These are phyloP conservation scores for Spizellomyces sp. DNA, from an alignment of 192 early-diverging fungal species.

Conservation along the genomic window DNA sequence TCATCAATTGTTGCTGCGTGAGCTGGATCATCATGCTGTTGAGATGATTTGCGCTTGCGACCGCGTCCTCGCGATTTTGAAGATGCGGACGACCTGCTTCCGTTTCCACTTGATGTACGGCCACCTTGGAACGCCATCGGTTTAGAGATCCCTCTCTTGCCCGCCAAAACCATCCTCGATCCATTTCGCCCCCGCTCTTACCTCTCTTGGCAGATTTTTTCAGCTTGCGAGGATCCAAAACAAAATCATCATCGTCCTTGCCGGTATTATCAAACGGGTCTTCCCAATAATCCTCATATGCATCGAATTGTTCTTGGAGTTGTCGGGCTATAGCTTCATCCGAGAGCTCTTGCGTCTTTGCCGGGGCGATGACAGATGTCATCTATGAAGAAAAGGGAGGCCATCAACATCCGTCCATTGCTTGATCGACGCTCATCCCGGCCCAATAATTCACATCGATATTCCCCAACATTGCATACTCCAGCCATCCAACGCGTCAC, in stretches of 20 bases:
- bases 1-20: no score
- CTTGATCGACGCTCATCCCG: no score
- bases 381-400: no score
- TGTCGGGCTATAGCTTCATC: constrained; percentile 20
- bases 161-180: background rate
- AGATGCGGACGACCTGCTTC: background rate
- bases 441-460: no score
- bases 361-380: background rate
- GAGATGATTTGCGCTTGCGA: no score
- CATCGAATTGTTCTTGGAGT: constrained; percentile 11
- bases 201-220: constrained; percentile 1
- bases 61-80: no score
- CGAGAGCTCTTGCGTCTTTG: background rate
- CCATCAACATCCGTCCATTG: no score
- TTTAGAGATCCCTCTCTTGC: background rate
- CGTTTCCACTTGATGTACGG: background rate
- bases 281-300: background rate
- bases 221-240: background rate
- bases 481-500: no score
- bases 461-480: no score
- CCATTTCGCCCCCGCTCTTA: background rate
- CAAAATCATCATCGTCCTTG: constrained; percentile 22
- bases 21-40: no score
- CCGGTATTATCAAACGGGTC: background rate
- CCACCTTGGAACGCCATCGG: background rate